Conservation (phyloP, 768 basidiomycete genomes). For the Plicaturopsis crispa region DNA sequence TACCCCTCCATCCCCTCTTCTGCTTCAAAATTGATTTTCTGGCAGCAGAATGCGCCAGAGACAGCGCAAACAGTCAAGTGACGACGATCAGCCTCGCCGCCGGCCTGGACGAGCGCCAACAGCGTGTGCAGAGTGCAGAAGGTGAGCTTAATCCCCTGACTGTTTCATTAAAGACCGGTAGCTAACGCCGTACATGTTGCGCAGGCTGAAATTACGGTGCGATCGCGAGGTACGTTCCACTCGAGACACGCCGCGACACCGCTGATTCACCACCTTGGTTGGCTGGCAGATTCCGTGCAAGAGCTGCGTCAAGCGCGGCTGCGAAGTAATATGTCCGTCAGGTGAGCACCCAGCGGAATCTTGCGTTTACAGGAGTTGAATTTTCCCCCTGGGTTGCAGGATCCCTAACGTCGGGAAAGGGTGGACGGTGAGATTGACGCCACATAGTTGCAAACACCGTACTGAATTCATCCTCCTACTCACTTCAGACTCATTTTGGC, state of each 20-base stretch:
- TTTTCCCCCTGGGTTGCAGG: conserved; percentile 34
- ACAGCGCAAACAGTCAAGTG: not conserved
- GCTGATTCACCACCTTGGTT: too few species aligned
- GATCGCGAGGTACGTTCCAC: conserved; percentile 48
- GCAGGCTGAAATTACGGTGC: conserved; percentile 58
- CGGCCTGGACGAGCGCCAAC: not conserved
- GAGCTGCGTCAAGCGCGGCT: conserved; percentile 70
- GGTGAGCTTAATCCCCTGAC: conserved; percentile 15
- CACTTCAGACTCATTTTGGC: conserved; percentile 59
- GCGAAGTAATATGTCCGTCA: conserved; percentile 70
- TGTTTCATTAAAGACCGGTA: not conserved
- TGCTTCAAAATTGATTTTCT: not conserved
- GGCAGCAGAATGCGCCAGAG: not conserved
- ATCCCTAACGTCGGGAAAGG: conserved; percentile 48
- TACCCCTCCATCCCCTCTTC: not conserved
- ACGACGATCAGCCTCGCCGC: conserved; percentile 9
- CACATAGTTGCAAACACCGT: not conserved
- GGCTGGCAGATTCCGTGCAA: conserved; percentile 75
- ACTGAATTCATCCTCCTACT: not conserved
- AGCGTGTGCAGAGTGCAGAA: conserved; percentile 26
- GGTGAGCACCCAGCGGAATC: conserved; percentile 29
- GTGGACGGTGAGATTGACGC: conserved; percentile 43
- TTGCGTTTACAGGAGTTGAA: conserved; percentile 2
- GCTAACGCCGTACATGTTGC: conserved; percentile 4
- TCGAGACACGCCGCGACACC: too few species aligned